Base-by-base conservation (phyloP, 2,329 filamentous ascomycete genomes). In the Penicillium aurantiogriseum region DNA sequence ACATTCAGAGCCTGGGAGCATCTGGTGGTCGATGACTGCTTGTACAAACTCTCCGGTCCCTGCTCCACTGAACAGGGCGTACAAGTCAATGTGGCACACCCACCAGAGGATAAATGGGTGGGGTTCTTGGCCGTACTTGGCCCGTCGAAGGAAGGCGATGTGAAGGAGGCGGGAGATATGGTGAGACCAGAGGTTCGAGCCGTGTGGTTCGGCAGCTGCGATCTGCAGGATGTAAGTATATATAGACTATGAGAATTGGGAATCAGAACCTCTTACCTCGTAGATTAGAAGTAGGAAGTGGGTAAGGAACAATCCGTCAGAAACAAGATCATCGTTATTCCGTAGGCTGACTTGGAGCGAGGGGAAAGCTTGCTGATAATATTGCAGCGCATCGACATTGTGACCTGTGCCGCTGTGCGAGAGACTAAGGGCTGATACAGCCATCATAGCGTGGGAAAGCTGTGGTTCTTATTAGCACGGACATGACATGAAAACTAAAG, bases 381-480 rank as follows among this genome's bases (percentile, higher is more conserved):
- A 81, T 59, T 83, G 79, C 46, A 83, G 70, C 11, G 80, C 79
- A 62, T 81, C 77, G 56, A 83, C 73, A 51, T 77, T 75, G 51
- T 78, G 76, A 29, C 75, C 73, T 29, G 73, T 76, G 33, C 78
- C 76, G 61, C 74, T 77, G 51, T 79, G 76, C 23, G 78, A 76
- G 43, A 83, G 72, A 63, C 80, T 82, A 43, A 84, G 75, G 19
- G 81, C 81, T 25, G 81, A 81, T n/a, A 85, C 70, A 5, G 83
- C 82, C 74, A 83, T 83, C 61, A 85, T 83, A 8, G 83, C 82
- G 65, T 85, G 80, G 48, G 81, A 79, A 53, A 85, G 76, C 81
- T 83, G 51, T 43, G 4, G 49, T 7, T 10, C n/a, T 8, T 52
- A 29, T 58, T 48, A 58, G 49, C 27, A 49, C 25, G 48, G 46